Evolutionary conservation across 2,329 filamentous ascomycete genomes (phyloP), one percentile per base, ranked within the genome.

Genomic region (Cladosporium sphaerospermum): DNA sequence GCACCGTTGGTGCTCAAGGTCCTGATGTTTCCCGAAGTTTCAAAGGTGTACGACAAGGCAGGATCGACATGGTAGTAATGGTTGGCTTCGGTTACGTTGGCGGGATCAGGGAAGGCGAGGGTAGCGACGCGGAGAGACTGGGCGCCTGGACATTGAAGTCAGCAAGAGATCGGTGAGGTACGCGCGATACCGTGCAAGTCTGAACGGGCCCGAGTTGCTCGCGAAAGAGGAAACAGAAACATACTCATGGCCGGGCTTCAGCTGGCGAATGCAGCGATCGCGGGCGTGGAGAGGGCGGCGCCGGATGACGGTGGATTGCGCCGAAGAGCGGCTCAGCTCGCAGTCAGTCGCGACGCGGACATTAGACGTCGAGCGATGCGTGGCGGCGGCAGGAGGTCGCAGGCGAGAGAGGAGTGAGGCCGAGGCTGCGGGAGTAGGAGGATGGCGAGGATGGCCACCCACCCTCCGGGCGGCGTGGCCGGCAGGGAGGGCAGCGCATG

Each of bases 1-100:
- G 81, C 77, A 65, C 82, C 83, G 56, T 82, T 86, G 32, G 79
- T 82, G 3, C 88, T 88, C 11, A 96, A 75, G 0, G 89, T 95
- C 42, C 84, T 88, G 48, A 96, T 79, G 62, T 87, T 86, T 54
- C 69, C 57, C 45, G 47, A 40, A 39, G 53, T 66, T 50, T 62
- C 59, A 59, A 68, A 70, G 56, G 64, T 61, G 61, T 70, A 74
- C 56, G 69, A 67, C 52, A 64, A 39, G 34, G 41, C 54, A 43
- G 54, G 40, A 55, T 64, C 58, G 18, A 66, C 49, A 36, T 40
- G 57, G 36, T 59, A 39, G 45, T 59, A 48, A 19, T 59, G 47
- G 37, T 57, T 34, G 16, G 14, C 14, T 14, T 36, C 31, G 39
- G 54, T 18, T 40, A 46, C 16, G 9, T 45, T 41, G 32, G 60